These are phyloP conservation scores for Phialophora verrucosa DNA, from an alignment of 2,329 filamentous ascomycete species.

Conservation along the genomic window DNA sequence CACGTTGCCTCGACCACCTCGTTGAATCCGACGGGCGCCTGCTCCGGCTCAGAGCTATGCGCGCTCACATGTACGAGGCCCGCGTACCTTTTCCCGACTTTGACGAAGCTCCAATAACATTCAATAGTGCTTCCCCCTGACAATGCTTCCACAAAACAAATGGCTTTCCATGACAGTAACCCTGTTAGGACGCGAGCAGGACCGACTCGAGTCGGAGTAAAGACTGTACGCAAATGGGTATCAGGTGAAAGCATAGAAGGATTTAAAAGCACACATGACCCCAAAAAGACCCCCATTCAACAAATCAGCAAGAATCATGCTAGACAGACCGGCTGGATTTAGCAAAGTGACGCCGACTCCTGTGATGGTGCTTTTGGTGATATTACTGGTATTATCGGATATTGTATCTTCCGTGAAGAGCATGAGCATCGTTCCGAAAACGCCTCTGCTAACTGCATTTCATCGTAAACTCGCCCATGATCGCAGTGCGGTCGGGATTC, in stretches of 20 bases:
- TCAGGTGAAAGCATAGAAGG: slow-evolving; percentile 29
- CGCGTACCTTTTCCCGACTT: not conserved
- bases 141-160: slow-evolving; percentile 12
- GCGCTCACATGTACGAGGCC: not conserved
- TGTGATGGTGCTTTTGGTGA: slow-evolving; percentile 21
- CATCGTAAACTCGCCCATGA: slow-evolving; percentile 33
- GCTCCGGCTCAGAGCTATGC: not conserved
- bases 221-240: slow-evolving; percentile 33
- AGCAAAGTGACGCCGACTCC: slow-evolving; percentile 15
- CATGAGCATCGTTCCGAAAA: slow-evolving; percentile 28
- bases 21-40: not conserved
- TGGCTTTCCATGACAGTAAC: slow-evolving; percentile 1
- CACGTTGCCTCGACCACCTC: not conserved
- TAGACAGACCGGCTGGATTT: slow-evolving; percentile 12
- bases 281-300: slow-evolving; percentile 12
- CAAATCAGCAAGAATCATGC: slow-evolving; percentile 14
- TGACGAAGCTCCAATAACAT: slow-evolving; percentile 3
- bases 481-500: slow-evolving; percentile 19
- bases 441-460: slow-evolving; percentile 36
- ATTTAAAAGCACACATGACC: slow-evolving; percentile 15
- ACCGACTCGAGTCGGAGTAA: not conserved
- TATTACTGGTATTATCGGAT: slow-evolving; percentile 38
- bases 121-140: not conserved
- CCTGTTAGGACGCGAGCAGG: slow-evolving; percentile 7
- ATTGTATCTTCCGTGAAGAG: slow-evolving; percentile 27